Evolutionary conservation across 306 rosid genomes (phyloP).

Genomic region (Gillenia trifoliata): DNA sequence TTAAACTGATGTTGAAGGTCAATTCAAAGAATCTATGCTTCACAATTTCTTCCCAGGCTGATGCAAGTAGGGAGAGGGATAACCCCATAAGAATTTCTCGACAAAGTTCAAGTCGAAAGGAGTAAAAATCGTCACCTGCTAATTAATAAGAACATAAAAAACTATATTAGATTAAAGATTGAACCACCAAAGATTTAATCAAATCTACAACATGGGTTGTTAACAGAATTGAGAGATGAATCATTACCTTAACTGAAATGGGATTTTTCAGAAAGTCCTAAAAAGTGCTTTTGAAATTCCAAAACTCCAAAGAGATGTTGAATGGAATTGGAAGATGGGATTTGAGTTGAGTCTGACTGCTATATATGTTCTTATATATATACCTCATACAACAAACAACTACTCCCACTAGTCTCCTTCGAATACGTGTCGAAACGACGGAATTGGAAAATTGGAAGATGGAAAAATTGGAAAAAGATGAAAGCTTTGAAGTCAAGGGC

Average conservation of each 20-base stretch:
- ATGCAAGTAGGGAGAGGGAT: conserved; percentile 46
- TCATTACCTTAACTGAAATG: conserved; percentile 14
- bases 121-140: conserved; percentile 4
- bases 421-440: conserved; percentile 49
- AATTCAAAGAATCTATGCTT: conserved; percentile 28
- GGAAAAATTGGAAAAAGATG: not conserved
- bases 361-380: not conserved
- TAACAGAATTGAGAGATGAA: not conserved
- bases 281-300: not conserved
- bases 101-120: conserved; percentile 6
- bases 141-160: not conserved
- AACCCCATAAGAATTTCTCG: conserved; percentile 44
- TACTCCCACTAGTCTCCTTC: conserved; percentile 7
- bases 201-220: not conserved
- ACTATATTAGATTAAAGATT: not conserved
- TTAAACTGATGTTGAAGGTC: conserved; percentile 26
- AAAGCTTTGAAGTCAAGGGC: conserved; percentile 40
- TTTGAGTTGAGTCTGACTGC: conserved; percentile 5
- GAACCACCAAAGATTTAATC: not conserved
- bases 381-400: not conserved
- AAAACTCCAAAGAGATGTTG: not conserved
- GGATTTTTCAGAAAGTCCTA: not conserved
- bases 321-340: conserved; percentile 10
- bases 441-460: conserved; percentile 8
- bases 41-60: conserved; percentile 55